Conservation (phyloP, 2,329 filamentous ascomycete species). For the Trichoderma asperellum region DNA sequence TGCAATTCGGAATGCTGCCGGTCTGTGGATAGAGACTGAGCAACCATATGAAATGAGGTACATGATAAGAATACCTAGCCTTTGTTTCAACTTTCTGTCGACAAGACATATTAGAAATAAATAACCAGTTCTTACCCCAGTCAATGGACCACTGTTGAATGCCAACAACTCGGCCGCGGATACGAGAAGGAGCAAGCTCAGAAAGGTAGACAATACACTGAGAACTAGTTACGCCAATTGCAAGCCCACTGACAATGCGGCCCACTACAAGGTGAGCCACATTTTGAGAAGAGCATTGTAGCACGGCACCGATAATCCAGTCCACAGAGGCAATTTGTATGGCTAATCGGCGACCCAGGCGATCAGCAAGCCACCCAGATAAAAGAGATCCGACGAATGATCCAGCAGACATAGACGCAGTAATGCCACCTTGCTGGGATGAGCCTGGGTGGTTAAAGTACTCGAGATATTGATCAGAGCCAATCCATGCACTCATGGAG, state of each 20-base stretch:
- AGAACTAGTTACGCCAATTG: not conserved
- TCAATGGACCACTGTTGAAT: constrained; percentile 16
- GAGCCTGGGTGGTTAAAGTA: constrained; percentile 6
- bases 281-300: constrained; percentile 12
- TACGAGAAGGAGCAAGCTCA: constrained; percentile 6
- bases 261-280: constrained; percentile 10
- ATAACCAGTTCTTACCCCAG: not conserved
- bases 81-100: not conserved
- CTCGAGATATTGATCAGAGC: constrained; percentile 1
- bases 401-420: constrained; percentile 7
- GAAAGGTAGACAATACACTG: constrained; percentile 16
- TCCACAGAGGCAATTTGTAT: constrained; percentile 4
- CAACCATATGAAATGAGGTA: constrained; percentile 1
- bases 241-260: not conserved
- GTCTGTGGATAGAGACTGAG: not conserved
- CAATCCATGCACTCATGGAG: constrained; percentile 13
- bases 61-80: not conserved
- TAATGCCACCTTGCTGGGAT: constrained; percentile 1
- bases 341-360: not conserved
- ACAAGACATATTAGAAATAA: not conserved
- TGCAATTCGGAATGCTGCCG: constrained; percentile 1
- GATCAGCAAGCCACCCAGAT: not conserved
- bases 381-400: constrained; percentile 2
- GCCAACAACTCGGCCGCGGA: constrained; percentile 1
- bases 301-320: constrained; percentile 2